Evolutionary conservation across 176 grass and related monocot species (phyloP).

Genomic region (Pharus latifolius): DNA sequence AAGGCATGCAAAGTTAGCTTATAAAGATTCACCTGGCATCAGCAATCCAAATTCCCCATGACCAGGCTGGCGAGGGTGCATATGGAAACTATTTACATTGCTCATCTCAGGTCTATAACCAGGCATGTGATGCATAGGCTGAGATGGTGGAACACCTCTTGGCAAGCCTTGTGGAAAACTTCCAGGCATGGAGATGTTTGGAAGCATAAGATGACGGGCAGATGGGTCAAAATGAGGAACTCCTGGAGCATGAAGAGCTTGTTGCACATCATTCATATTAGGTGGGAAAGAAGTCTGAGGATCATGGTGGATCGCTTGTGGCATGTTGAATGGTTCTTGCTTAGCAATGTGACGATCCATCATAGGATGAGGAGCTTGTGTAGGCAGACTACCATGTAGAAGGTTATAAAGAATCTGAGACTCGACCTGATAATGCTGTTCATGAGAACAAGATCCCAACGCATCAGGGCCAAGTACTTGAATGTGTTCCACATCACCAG

Average conservation of each 20-base stretch:
- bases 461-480: not conserved
- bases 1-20: not conserved
- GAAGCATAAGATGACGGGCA: constrained; percentile 25
- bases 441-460: not conserved
- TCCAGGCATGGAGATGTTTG: constrained; percentile 19
- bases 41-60: constrained; percentile 15
- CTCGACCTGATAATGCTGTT: not conserved
- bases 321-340: not conserved
- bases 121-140: constrained; percentile 21
- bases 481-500: constrained; percentile 6
- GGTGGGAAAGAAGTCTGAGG: constrained; percentile 1
- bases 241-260: not conserved
- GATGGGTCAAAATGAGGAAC: constrained; percentile 6
- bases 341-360: not conserved
- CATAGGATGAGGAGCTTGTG: not conserved
- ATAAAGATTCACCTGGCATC: constrained; percentile 27
- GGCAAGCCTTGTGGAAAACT: constrained; percentile 20
- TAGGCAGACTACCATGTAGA: not conserved
- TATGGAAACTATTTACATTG: constrained; percentile 22
- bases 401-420: not conserved
- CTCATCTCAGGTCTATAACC: constrained; percentile 20
- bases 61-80: constrained; percentile 28
- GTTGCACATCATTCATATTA: constrained; percentile 9
- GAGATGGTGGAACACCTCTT: constrained; percentile 24
- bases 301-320: constrained; percentile 18